Percentiles rank a stretch among this genome's conserved stretches.
Conservation (phyloP, 2,329 filamentous ascomycete species). For the Cryphonectria nitschkei region DNA sequence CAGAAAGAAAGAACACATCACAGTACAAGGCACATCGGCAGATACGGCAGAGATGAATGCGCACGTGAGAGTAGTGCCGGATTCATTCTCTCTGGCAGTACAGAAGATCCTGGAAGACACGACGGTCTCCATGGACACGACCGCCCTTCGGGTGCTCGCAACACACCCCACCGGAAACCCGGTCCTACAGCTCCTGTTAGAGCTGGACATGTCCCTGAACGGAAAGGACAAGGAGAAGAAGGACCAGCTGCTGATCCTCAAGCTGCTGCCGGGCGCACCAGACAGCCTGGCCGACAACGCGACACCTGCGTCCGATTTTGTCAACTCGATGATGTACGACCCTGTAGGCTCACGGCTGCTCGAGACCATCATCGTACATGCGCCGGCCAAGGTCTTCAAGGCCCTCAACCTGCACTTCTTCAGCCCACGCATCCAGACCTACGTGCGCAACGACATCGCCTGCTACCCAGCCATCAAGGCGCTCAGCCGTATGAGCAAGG, state of each 20-base stretch:
- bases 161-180: constrained; percentile 92
- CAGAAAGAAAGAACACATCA: constrained; percentile 86
- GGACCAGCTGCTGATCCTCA: constrained; percentile 63
- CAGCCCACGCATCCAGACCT: constrained; percentile 75
- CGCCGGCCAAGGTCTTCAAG: constrained; percentile 90
- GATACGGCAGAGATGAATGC: constrained; percentile 51
- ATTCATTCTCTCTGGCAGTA: constrained; percentile 75
- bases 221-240: constrained; percentile 68
- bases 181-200: constrained; percentile 85
- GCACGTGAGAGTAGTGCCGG: constrained; percentile 67
- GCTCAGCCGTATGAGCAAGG: constrained; percentile 81
- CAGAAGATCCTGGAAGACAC: constrained; percentile 83
- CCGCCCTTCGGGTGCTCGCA: constrained; percentile 80
- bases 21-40: constrained; percentile 59
- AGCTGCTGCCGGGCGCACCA: constrained; percentile 76
- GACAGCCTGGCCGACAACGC: constrained; percentile 71
- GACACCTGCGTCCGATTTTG: constrained; percentile 74
- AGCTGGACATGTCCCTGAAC: constrained; percentile 79
- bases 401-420: constrained; percentile 80
- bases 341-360: constrained; percentile 86
- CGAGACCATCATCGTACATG: constrained; percentile 80
- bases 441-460: constrained; percentile 88
- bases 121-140: constrained; percentile 74
- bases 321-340: constrained; percentile 88
- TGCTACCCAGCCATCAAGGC: constrained; percentile 85